Evolutionary conservation across 78 protist genomes (phyloP), one percentile per base, ranked within the genome.

Genomic region (Planoprotostelium fungivorum): DNA sequence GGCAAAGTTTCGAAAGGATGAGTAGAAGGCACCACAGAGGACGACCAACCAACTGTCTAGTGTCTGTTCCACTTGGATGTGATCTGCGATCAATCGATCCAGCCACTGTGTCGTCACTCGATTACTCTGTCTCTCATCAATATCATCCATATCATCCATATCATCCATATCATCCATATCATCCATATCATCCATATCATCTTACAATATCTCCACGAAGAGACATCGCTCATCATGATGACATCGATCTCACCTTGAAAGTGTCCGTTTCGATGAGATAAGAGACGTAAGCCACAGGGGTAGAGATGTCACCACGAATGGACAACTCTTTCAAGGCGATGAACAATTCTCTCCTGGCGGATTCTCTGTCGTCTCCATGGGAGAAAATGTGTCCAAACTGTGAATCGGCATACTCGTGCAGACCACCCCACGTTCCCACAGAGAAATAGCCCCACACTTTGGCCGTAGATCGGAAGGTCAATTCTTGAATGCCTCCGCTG

Each of bases 381-480:
- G 99, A 95, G 91, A 98, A 98, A 39, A 98, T 73, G 83, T 98
- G 99, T 23, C 99, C 99, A 88, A 98, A 97, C 93, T 98, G 96
- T 37, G 92, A 83, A 39, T 95, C 94, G 0, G 94, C 94, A 83
- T 89, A 92, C 29, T 92, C 94, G 29, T 92, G 94, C 51, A 92
- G 31, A 35, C 94, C 94, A 89, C 94, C 94, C 9, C 36, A 23
- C 28, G 95, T 51, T 29, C 86, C 38, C 35, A 98, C 97, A 38
- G 98, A 95, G 86, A 98, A 98, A 92, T 98, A 98, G 38, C 99
- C 99, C 99, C 99, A 98, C 31, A 96, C 97, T 38, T 96, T 94
- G 84, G 96, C 88, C 51, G 94, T 88, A 38, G 96, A 89, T 86
- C 98, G 93, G 92, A 98, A 98, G 36, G 96, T 95, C 86, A 98